phyloP scores from a whole-genome alignment of 1,284 basidiomycete genomes.

The Ganoderma sinense region DNA sequence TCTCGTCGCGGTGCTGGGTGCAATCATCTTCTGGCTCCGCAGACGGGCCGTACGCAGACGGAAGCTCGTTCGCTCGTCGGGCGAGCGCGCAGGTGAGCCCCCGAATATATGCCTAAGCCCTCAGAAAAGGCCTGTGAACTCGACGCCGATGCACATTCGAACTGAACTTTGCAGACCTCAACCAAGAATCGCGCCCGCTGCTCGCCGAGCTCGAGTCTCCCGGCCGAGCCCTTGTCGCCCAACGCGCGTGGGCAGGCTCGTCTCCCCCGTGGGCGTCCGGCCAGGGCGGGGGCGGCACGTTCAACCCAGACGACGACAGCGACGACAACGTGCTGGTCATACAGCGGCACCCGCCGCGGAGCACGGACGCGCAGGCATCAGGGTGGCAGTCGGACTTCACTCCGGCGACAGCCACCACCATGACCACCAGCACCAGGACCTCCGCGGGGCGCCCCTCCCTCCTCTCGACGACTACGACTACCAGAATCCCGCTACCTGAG shows the following conservation, averaged over 20 bases:
- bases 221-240: not conserved
- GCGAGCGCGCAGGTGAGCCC: not conserved
- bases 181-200: not conserved
- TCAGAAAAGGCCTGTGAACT: not conserved
- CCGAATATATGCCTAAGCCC: not conserved
- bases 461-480: not conserved
- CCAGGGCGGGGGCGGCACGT: not conserved
- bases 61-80: not conserved
- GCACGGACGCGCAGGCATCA: not conserved
- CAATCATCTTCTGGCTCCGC: not conserved
- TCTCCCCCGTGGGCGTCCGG: not conserved
- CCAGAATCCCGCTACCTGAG: not conserved
- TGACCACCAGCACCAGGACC: not conserved
- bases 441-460: not conserved
- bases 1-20: not conserved
- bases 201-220: not conserved
- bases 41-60: not conserved
- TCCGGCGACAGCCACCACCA: not conserved
- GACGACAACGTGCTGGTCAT: not conserved
- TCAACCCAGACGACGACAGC: not conserved
- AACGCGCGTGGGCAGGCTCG: not conserved
- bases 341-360: not conserved
- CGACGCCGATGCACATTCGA: too few species aligned
- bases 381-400: not conserved
- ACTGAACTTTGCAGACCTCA: not conserved